Evolutionary conservation across 73 alveolate genomes (phyloP).

Genomic region (Paramecium sexaurelia): DNA sequence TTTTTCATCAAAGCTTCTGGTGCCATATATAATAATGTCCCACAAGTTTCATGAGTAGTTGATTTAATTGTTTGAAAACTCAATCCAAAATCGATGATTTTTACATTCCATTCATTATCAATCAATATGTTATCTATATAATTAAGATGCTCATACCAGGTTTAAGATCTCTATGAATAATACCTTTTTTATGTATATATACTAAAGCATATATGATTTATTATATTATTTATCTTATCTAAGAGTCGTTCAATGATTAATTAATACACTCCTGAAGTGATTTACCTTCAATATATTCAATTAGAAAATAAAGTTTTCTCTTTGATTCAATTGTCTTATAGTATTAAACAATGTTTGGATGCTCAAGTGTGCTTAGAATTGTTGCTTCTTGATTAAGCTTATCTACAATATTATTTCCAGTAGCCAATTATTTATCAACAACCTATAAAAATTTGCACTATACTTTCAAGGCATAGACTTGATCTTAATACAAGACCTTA

Average conservation of each 20-base stretch:
- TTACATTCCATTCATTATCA: conserved; percentile 41
- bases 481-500: neutral
- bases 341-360: conserved; percentile 11
- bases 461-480: conserved; percentile 24
- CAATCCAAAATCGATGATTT: conserved; percentile 78
- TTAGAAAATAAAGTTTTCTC: conserved; percentile 16
- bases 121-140: conserved; percentile 65
- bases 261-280: neutral
- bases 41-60: conserved; percentile 74
- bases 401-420: conserved; percentile 24
- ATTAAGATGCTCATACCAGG: conserved; percentile 63
- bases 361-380: neutral
- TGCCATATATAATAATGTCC: conserved; percentile 78
- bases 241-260: conserved; percentile 13
- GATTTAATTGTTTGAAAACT: conserved; percentile 72
- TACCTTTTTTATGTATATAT: conserved; percentile 59
- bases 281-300: conserved; percentile 42
- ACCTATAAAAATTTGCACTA: neutral
- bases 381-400: conserved; percentile 5
- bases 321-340: conserved; percentile 48
- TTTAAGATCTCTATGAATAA: conserved; percentile 81
- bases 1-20: conserved; percentile 79
- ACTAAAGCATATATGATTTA: conserved; percentile 25
- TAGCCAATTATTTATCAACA: conserved; percentile 33
- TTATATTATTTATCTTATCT: conserved; percentile 1